Evolutionary conservation across 495 filamentous ascomycete species (phyloP), one percentile per base, ranked within the genome.

Genomic region (Talaromyces ruber): DNA sequence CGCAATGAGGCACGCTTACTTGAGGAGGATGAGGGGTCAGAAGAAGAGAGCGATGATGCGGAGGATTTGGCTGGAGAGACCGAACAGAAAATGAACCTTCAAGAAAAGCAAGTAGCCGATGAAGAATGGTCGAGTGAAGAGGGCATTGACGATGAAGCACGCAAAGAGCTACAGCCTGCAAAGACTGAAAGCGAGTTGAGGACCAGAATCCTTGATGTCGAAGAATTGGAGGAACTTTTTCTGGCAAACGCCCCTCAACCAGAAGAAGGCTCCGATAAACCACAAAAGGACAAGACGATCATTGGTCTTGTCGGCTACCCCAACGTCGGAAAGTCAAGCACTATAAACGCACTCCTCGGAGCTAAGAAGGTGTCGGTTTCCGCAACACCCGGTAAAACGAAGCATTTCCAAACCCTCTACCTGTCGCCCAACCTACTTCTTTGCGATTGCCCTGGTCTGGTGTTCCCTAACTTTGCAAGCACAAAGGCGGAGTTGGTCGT

Each of bases 341-440:
- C 95, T 7, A 98, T 99, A 81, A 99, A 99, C 76, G 93, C 95
- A 12, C 85, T 99, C 45, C 90, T 97, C 62, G 95, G 95, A 58
- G 88, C 95, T 60, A 98, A 97, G 82, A 98, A 98, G 76, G 95
- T 99, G 4, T 97, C 93, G 2, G 95, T 99, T 45, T 98, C 95
- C 43, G 86, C 93, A 28, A 99, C 95, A 2, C 95, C 95, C 6
- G 95, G 95, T 62, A 99, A 98, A 75, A 99, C 95, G 9, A 99
- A 99, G 77, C 95, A 99, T 69, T 99, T 99, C 78, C 95, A 99
- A 72, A 99, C 95, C 18, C 92, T 99, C 65, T 93, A 96, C 72
- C 82, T 98, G 54, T 92, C 89, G 64, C 87, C 92, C 16, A 82
- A 86, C 64, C 90, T 98, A 64, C 84, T 97, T 65, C 82, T 99